Evolutionary conservation across 176 grass and related monocot species (phyloP).

Genomic region (Paspalum vaginatum): DNA sequence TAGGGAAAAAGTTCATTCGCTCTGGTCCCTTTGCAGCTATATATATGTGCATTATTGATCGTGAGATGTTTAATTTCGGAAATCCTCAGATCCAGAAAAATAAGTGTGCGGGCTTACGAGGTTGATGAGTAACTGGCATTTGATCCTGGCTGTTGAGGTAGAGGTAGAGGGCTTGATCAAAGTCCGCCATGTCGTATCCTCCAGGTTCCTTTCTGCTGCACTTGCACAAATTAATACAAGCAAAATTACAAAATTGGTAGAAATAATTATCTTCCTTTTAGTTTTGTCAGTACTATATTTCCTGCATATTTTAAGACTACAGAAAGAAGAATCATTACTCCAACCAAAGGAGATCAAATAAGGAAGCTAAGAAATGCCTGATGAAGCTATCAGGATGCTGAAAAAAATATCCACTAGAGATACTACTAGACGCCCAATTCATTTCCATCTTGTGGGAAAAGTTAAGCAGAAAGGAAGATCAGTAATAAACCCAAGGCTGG

Average conservation of each 20-base stretch:
- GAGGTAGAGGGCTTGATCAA: constrained; percentile 54
- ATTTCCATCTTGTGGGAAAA: not conserved
- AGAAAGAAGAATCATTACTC: constrained; percentile 1
- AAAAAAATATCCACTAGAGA: constrained; percentile 6
- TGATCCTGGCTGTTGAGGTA: constrained; percentile 63
- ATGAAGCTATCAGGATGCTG: not conserved
- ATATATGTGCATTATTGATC: not conserved
- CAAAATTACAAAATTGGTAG: not conserved
- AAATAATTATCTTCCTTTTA: not conserved
- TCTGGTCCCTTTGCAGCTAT: not conserved
- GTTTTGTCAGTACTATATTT: not conserved
- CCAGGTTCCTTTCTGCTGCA: constrained; percentile 48
- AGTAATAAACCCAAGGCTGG: too few species aligned
- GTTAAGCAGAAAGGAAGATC: not conserved
- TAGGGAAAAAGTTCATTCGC: not conserved
- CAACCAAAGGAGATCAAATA: constrained; percentile 28
- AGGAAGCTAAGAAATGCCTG: not conserved
- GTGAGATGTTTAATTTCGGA: not conserved
- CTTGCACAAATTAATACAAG: constrained; percentile 40
- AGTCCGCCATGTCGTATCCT: constrained; percentile 53
- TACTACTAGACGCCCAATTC: not conserved
- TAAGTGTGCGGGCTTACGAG: constrained; percentile 38
- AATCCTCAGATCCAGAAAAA: not conserved
- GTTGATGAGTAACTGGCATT: constrained; percentile 45
- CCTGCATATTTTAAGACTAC: not conserved